Conservation (phyloP, 2,329 filamentous ascomycete genomes). For the Cephalotrichum gorgonifer region DNA sequence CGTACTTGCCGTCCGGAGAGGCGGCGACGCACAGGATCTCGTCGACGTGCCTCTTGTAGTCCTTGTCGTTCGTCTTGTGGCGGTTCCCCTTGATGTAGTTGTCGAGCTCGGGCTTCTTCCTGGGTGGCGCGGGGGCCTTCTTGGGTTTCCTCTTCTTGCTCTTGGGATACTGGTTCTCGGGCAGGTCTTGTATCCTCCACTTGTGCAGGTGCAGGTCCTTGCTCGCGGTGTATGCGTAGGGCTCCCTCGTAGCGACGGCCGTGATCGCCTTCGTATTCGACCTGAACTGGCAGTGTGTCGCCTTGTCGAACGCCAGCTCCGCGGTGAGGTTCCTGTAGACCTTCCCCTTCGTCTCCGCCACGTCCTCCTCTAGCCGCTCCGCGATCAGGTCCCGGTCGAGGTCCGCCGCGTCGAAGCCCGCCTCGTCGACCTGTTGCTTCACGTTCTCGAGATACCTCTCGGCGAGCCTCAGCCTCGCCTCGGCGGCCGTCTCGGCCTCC, state of each 20-base stretch:
- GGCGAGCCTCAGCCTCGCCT: slow-evolving; percentile 75
- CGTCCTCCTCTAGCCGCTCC: slow-evolving; percentile 81
- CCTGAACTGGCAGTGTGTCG: slow-evolving; percentile 62
- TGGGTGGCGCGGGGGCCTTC: slow-evolving; percentile 46
- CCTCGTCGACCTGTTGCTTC: slow-evolving; percentile 67
- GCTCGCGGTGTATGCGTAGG: slow-evolving; percentile 78
- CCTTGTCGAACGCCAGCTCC: slow-evolving; percentile 58
- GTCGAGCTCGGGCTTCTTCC: slow-evolving; percentile 52
- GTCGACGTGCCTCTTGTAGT: slow-evolving; percentile 67
- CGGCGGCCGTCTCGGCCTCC: slow-evolving; percentile 79
- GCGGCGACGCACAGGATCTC: slow-evolving; percentile 77
- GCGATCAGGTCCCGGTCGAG: slow-evolving; percentile 90
- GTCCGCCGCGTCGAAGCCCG: slow-evolving; percentile 85
- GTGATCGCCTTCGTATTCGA: slow-evolving; percentile 72
- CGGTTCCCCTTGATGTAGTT: slow-evolving; percentile 52
- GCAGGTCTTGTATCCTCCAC: slow-evolving; percentile 69
- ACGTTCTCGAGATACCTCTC: slow-evolving; percentile 91
- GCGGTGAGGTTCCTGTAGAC: slow-evolving; percentile 73
- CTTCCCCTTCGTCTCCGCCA: slow-evolving; percentile 82
- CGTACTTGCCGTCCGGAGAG: slow-evolving; percentile 79
- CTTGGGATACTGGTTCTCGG: slow-evolving; percentile 48
- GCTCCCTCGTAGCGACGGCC: slow-evolving; percentile 66
- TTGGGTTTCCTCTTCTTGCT: slow-evolving; percentile 48
- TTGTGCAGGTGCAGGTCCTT: slow-evolving; percentile 81
- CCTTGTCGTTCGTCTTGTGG: slow-evolving; percentile 48